phyloP scores from a whole-genome alignment of 345 rosid genomes.

The Trapa incisa region DNA sequence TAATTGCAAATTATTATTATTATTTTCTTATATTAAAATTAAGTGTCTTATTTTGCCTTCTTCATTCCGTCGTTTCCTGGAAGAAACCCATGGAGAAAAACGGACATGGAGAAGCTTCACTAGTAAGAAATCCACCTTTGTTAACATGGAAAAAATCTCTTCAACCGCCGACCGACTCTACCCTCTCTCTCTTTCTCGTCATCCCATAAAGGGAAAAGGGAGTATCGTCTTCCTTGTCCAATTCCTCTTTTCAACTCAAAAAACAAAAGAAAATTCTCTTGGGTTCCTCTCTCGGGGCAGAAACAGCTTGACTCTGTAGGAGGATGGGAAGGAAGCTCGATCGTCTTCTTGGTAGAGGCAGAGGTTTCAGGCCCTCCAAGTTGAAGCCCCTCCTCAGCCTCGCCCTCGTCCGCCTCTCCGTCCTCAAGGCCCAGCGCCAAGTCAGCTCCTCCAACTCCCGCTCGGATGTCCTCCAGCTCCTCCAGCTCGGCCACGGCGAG shows the following conservation, averaged over 20 bases:
- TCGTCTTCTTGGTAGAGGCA: slow-evolving; percentile 48
- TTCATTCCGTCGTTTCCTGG: too few species aligned
- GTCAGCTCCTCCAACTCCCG: slow-evolving; percentile 38
- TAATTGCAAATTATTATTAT: too few species aligned
- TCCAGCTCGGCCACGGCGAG: slow-evolving; percentile 55
- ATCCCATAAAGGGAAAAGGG: slow-evolving; percentile 11
- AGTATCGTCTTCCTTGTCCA: neutral
- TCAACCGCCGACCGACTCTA: too few species aligned
- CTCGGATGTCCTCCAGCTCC: slow-evolving; percentile 73
- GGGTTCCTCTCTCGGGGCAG: neutral
- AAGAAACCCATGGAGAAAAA: too few species aligned
- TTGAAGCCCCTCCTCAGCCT: slow-evolving; percentile 47
- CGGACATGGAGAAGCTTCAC: too few species aligned
- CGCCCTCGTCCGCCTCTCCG: slow-evolving; percentile 53
- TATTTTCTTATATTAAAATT: too few species aligned
- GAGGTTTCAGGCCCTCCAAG: slow-evolving; percentile 39
- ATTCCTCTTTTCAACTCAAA: neutral
- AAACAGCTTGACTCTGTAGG: too few species aligned
- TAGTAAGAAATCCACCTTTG: neutral
- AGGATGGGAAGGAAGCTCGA: slow-evolving; percentile 69
- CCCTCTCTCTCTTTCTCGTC: neutral
- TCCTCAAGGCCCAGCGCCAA: slow-evolving; percentile 62
- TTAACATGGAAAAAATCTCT: neutral
- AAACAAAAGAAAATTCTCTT: neutral
- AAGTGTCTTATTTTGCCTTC: too few species aligned